Base-by-base conservation (phyloP, 2,329 filamentous ascomycete species). In the Clathrospora elynae region DNA sequence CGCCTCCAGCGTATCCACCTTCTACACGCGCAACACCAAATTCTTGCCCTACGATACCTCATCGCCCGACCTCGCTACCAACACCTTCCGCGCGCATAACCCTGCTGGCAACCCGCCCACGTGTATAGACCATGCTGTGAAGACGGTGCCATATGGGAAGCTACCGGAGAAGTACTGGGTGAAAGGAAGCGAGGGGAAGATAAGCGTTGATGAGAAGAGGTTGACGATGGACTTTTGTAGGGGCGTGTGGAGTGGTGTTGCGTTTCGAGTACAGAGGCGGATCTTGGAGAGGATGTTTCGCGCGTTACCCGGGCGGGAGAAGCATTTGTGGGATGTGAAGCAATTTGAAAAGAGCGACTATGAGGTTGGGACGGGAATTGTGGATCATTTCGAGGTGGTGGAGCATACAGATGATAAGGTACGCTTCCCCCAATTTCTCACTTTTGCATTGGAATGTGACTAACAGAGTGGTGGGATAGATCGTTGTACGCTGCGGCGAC, bases 381-480 rank as follows among this genome's bases (percentile, higher is more conserved):
- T 60, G 18, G 70, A 72, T 56, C 69, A 72, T 49, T 72, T 72
- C 30, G 70, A 72, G 59, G 70, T 72, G n/a, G 46, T 72, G 25
- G 62, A 70, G 17, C 61, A 67, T 35, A 51, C 51, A 7, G 44
- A 53, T 8, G 60, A 68, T 8, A 71, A 67, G 67, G 70, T 71
- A 51, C 16, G 61, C 41, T 24, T 19, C 2, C 4, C 12, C 22
- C 12, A 18, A 10, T 18, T 17, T 33, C n/a, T 14, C 13, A n/a
- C 14, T 26, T n/a, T 16, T 2, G 12, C 11, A n/a, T 35, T 19
- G 9, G 23, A 22, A 31, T 14, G 19, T 19, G 14, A 28, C 49
- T 61, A 22, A 59, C 45, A 18, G 2, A 8, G 9, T 3, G 9
- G n/a, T 16, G 6, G n/a, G 7, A 22, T 26, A 68, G 70, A 67